Evolutionary conservation across 2,329 filamentous ascomycete genomes (phyloP).

Genomic region (Verticillium nonalfalfae): DNA sequence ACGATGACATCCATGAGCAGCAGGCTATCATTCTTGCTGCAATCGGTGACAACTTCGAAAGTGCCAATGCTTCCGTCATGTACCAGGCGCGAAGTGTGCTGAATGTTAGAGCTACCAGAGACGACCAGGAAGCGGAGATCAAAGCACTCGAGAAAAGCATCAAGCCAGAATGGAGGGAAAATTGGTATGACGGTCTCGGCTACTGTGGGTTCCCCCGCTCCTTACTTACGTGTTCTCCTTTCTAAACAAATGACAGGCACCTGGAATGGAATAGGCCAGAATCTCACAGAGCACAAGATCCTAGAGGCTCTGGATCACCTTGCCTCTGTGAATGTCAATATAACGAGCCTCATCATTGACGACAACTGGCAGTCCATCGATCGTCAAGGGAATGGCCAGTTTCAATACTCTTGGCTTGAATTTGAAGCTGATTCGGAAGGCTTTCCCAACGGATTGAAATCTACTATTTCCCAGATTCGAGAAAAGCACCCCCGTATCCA

Average conservation of each 20-base stretch:
- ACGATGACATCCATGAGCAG: conserved; percentile 54
- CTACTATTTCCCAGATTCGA: conserved; percentile 63
- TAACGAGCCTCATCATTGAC: conserved; percentile 88
- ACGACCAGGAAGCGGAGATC: conserved; percentile 39
- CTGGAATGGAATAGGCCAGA: conserved; percentile 88
- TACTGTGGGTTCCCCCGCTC: conserved; percentile 59
- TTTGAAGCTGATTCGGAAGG: conserved; percentile 79
- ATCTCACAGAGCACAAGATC: conserved; percentile 75
- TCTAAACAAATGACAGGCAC: conserved; percentile 46
- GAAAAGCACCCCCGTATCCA: conserved; percentile 64
- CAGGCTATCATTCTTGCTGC: conserved; percentile 62
- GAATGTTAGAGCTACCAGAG: conserved; percentile 32
- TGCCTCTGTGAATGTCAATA: conserved; percentile 63
- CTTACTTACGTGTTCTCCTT: background rate
- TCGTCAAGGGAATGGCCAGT: conserved; percentile 41
- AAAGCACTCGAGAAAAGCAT: conserved; percentile 40
- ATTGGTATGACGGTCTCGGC: conserved; percentile 88
- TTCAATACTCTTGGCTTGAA: conserved; percentile 62
- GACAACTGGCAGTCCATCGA: conserved; percentile 90
- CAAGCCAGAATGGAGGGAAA: conserved; percentile 64
- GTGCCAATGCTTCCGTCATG: conserved; percentile 72
- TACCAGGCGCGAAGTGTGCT: conserved; percentile 75
- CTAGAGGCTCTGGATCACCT: conserved; percentile 68
- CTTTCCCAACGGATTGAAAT: conserved; percentile 76
- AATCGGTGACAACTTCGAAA: conserved; percentile 65